Conservation (phyloP, 192 early-diverging fungal genomes). For the Lunasporangiospora selenospora region DNA sequence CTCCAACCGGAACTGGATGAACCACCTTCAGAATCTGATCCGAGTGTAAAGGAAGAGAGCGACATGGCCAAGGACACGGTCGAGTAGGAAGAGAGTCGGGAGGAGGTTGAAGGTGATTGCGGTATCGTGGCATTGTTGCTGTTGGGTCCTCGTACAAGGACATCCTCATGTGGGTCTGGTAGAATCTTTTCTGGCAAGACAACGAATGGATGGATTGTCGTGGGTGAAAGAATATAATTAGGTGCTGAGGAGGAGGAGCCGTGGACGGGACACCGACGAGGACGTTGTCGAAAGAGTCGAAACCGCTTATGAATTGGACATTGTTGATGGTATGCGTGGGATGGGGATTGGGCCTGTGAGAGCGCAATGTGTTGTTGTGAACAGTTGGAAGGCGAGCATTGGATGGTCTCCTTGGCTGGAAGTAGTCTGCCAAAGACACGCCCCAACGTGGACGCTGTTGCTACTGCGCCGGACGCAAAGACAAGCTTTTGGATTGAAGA, state of each 20-base stretch:
- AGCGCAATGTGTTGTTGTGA: conserved; percentile 10
- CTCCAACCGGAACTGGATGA: neutral
- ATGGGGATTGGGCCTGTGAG: conserved; percentile 38
- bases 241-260: conserved; percentile 8
- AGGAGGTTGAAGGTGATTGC: conserved; percentile 20
- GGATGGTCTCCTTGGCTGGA: conserved; percentile 31
- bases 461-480: conserved; percentile 40
- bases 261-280: conserved; percentile 36
- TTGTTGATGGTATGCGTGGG: conserved; percentile 41
- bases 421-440: conserved; percentile 41
- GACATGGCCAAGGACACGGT: conserved; percentile 15
- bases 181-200: conserved; percentile 42
- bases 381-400: conserved; percentile 23
- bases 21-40: conserved; percentile 27
- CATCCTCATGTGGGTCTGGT: conserved; percentile 9
- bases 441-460: conserved; percentile 29
- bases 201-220: conserved; percentile 30
- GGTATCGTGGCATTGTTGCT: no score
- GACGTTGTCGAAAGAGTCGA: conserved; percentile 35
- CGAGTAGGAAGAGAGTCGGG: conserved; percentile 29
- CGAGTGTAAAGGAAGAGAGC: conserved; percentile 10
- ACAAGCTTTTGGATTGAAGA: conserved; percentile 34
- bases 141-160: no score
- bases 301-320: conserved; percentile 37
- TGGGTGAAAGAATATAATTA: conserved; percentile 29